Percentiles rank a stretch among this genome's conserved stretches.
Evolutionary conservation across 805 yeast species (phyloP).

Genomic region (Candida sithepensis): DNA sequence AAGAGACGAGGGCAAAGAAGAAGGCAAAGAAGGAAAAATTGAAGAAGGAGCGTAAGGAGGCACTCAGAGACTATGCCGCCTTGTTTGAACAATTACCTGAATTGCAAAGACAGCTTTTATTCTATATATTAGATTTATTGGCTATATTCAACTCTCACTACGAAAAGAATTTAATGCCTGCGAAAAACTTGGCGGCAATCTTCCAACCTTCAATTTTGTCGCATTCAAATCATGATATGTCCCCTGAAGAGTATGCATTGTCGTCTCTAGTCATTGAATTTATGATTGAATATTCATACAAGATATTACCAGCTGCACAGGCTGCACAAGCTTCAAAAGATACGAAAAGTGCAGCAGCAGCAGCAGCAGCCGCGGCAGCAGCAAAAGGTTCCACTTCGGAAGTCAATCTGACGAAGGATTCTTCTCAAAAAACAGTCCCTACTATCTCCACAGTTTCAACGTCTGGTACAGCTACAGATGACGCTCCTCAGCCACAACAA

Average conservation of each 20-base stretch:
- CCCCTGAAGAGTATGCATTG: constrained; percentile 85
- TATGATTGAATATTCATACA: constrained; percentile 79
- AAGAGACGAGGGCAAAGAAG: constrained; percentile 34
- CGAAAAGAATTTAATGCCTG: constrained; percentile 81
- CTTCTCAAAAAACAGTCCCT: neutral
- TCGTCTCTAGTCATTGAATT: constrained; percentile 86
- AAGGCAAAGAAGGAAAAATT: constrained; percentile 51
- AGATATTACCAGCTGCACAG: constrained; percentile 56
- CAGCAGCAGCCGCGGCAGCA: neutral
- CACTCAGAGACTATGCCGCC: constrained; percentile 66
- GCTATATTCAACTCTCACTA: constrained; percentile 81
- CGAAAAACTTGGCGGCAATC: constrained; percentile 89
- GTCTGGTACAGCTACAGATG: neutral
- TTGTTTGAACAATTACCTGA: constrained; percentile 69
- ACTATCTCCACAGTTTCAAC: neutral
- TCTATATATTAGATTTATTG: constrained; percentile 81
- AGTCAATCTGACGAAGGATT: neutral
- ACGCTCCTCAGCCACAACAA: constrained; percentile 3
- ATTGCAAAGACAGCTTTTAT: constrained; percentile 75
- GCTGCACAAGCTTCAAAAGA: constrained; percentile 11
- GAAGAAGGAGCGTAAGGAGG: constrained; percentile 60
- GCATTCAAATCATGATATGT: constrained; percentile 89
- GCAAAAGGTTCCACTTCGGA: neutral
- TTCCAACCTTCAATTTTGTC: constrained; percentile 95
- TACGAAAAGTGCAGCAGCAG: neutral